Percentiles rank a stretch among this genome's conserved stretches.
Conservation (phyloP, 495 filamentous ascomycete species). For the Parachaetomium inaequale region DNA sequence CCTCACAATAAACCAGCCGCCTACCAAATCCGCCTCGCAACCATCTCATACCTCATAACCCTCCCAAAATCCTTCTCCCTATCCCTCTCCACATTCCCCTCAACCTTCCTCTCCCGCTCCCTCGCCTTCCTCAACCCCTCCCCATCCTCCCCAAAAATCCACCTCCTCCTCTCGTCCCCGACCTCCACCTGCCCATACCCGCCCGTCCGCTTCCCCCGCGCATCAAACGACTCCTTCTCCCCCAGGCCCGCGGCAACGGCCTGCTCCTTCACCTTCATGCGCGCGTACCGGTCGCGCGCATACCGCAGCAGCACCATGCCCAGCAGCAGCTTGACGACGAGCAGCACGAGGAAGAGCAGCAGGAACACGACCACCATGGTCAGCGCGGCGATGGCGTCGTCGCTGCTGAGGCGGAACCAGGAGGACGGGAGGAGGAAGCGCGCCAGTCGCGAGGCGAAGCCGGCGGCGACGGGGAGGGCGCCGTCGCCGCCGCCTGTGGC, state of each 20-base stretch:
- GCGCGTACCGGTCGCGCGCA: constrained; percentile 69
- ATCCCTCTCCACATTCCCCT: constrained; percentile 56
- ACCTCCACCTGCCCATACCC: constrained; percentile 83
- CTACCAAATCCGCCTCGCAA: constrained; percentile 48
- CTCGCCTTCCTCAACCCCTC: constrained; percentile 63
- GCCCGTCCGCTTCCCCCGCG: constrained; percentile 69
- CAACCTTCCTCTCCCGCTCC: constrained; percentile 59
- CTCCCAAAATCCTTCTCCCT: constrained; percentile 52
- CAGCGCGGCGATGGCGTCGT: constrained; percentile 63
- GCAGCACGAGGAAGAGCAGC: constrained; percentile 68
- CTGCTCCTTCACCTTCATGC: constrained; percentile 71
- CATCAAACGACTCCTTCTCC: constrained; percentile 55
- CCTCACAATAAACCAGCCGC: neutral
- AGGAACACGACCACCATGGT: constrained; percentile 80
- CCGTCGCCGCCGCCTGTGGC: constrained; percentile 11
- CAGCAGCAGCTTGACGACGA: constrained; percentile 77
- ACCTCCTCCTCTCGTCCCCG: constrained; percentile 77
- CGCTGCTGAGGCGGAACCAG: constrained; percentile 45
- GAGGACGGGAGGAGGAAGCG: constrained; percentile 32
- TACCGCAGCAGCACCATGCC: constrained; percentile 77
- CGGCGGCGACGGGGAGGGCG: neutral
- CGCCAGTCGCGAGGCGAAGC: constrained; percentile 18
- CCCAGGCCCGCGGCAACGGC: constrained; percentile 43
- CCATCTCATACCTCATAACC: constrained; percentile 86
- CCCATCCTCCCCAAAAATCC: constrained; percentile 83